Conservation (phyloP, 225 moss, liverwort and hornwort species). For the Climacium dendroides region DNA sequence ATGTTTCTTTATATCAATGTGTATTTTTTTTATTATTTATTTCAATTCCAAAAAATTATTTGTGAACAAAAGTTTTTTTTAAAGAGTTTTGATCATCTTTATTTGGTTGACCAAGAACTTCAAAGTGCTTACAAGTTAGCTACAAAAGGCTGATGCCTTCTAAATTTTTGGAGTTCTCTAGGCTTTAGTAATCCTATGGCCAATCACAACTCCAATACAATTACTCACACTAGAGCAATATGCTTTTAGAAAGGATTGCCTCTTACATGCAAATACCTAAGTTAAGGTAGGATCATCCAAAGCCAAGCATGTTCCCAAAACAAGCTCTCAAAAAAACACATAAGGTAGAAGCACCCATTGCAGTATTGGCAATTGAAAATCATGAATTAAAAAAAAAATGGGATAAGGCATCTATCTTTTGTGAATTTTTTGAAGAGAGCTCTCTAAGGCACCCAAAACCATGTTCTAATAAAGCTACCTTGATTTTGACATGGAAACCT, state of each 20-base stretch:
- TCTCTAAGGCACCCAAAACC: too few species aligned
- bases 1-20: neutral
- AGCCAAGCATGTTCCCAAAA: neutral
- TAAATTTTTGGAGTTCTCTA: neutral
- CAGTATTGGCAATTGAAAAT: too few species aligned
- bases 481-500: too few species aligned
- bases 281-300: neutral
- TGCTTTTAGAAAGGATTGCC: too few species aligned
- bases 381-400: too few species aligned
- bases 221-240: rapidly evolving
- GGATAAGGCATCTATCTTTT: too few species aligned
- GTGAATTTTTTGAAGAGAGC: too few species aligned
- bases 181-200: neutral
- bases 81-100: neutral
- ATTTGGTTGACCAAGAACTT: neutral
- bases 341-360: too few species aligned
- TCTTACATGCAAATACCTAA: rapidly evolving
- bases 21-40: neutral
- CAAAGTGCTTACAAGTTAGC: too few species aligned
- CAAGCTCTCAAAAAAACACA: too few species aligned
- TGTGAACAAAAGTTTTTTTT: neutral
- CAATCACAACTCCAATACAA: neutral
- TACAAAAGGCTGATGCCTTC: rapidly evolving
- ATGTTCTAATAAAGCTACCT: too few species aligned
- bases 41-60: neutral